phyloP scores from a whole-genome alignment of 495 filamentous ascomycete genomes.

The Friedmanniomyces simplex region DNA sequence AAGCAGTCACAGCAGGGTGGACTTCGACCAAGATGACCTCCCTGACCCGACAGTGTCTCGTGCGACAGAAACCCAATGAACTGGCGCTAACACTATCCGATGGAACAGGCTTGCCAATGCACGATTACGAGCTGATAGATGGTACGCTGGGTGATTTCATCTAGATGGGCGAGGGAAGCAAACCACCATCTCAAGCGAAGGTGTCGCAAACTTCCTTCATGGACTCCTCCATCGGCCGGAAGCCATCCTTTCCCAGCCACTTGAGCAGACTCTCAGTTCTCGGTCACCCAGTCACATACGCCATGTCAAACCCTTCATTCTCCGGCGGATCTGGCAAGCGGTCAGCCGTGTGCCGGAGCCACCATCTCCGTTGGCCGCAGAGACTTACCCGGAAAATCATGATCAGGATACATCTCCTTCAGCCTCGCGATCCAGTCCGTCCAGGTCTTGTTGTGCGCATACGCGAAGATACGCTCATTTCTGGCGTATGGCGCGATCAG shows the following conservation, averaged over 20 bases:
- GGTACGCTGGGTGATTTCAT: too few relatives aligned
- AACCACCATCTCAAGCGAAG: neutral
- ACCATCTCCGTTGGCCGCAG: constrained; percentile 2
- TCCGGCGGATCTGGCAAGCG: constrained; percentile 7
- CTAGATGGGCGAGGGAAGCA: too few relatives aligned
- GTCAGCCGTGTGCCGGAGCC: constrained; percentile 22
- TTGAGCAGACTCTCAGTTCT: constrained; percentile 27
- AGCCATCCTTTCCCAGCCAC: constrained; percentile 20
- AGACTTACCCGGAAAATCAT: constrained; percentile 23
- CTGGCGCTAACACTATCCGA: too few relatives aligned
- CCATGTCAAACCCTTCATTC: neutral
- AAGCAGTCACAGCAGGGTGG: too few relatives aligned
- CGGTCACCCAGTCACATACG: neutral
- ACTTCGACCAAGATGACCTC: too few relatives aligned
- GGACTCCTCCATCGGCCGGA: constrained; percentile 16
- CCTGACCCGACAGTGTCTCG: too few relatives aligned
- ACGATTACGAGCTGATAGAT: too few relatives aligned
- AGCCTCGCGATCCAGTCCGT: constrained; percentile 28
- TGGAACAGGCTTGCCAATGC: too few relatives aligned
- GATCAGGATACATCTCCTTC: constrained; percentile 27
- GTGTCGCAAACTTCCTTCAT: constrained; percentile 8
- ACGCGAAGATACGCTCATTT: constrained; percentile 40
- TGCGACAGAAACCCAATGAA: too few relatives aligned
- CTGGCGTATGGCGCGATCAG: constrained; percentile 33
- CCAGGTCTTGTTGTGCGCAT: constrained; percentile 31